Percentiles rank a stretch among this genome's conserved stretches.
Conservation (phyloP, 257 asterid species). For the Thymus mandschuricus region DNA sequence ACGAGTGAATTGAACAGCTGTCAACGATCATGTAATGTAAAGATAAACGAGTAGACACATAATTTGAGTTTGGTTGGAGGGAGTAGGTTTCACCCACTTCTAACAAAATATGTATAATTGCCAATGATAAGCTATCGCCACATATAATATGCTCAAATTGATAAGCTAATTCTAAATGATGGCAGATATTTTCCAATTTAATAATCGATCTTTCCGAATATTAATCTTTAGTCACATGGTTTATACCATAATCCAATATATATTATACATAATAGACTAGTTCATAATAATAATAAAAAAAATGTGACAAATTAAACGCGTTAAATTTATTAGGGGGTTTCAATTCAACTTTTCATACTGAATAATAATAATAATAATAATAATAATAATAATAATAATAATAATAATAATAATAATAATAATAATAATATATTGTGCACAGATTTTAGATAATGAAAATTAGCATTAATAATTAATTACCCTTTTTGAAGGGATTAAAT, state of each 20-base stretch:
- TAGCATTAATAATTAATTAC: neutral
- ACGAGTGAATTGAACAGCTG: no score
- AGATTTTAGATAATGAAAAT: neutral
- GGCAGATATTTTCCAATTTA: neutral
- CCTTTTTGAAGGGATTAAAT: neutral
- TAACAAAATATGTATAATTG: neutral
- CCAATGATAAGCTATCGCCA: neutral
- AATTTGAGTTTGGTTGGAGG: slow-evolving; percentile 6
- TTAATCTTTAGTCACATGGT: neutral
- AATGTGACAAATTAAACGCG: no score
- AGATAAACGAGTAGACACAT: neutral
- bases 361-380: no score
- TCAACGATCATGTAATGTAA: slow-evolving; percentile 13
- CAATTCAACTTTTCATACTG: no score
- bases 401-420: no score
- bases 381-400: no score
- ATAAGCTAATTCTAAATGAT: neutral
- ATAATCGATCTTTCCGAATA: neutral
- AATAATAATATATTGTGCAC: neutral
- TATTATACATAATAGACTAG: no score
- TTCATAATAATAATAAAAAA: no score
- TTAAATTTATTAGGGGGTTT: no score
- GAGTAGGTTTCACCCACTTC: slow-evolving; percentile 26
- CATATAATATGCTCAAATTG: neutral
- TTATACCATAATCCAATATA: no score